Evolutionary conservation across 805 yeast species (phyloP).

Genomic region (Cyberlindnera americana): DNA sequence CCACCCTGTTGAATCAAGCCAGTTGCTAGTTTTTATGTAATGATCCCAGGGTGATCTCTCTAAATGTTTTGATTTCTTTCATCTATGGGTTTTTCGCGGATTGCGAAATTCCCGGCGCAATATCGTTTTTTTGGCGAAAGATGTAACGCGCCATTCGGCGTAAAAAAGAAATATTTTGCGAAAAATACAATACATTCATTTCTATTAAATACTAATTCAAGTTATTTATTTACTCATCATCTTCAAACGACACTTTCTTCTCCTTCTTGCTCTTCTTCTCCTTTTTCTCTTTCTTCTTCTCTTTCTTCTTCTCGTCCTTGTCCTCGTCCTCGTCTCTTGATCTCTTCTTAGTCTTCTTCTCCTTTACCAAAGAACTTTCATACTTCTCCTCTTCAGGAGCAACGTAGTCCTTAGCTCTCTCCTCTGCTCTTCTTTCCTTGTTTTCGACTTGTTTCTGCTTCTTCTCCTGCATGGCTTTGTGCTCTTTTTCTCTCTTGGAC

Average conservation of each 20-base stretch:
- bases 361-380: conserved; percentile 36
- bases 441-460: conserved; percentile 72
- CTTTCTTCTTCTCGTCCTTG: conserved; percentile 28
- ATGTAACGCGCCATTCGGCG: too few species aligned
- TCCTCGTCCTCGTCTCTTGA: conserved; percentile 29
- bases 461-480: conserved; percentile 69
- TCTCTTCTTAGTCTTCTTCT: conserved; percentile 31
- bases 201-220: too few species aligned
- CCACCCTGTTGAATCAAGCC: too few species aligned
- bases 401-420: conserved; percentile 71
- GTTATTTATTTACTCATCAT: conserved; percentile 3
- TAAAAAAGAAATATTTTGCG: too few species aligned
- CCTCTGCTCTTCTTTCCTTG: conserved; percentile 60
- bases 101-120: too few species aligned
- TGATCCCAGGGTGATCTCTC: too few species aligned
- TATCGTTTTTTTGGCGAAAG: too few species aligned
- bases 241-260: conserved; percentile 29
- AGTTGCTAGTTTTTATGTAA: too few species aligned
- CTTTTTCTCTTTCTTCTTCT: conserved; percentile 29
- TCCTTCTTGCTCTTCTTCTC: conserved; percentile 29
- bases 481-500: conserved; percentile 77
- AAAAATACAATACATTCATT: too few species aligned
- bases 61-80: too few species aligned
- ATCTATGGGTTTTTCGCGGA: too few species aligned
- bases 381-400: conserved; percentile 80